phyloP scores from a whole-genome alignment of 2,329 filamentous ascomycete genomes.

The Achaetomium macrosporum region DNA sequence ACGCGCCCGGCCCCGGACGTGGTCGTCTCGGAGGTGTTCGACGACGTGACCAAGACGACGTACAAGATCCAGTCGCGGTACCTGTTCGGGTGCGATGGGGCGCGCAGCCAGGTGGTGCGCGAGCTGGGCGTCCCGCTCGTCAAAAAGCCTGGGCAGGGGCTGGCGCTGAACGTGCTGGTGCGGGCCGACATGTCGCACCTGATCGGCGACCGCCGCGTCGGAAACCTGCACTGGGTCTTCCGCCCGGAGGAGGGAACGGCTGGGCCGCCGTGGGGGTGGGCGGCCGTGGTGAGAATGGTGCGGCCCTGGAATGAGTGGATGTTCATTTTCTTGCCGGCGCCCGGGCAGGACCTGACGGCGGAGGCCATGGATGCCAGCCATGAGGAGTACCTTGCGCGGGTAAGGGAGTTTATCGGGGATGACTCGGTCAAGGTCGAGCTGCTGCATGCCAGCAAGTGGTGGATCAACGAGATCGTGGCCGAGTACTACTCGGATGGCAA shows the following conservation, averaged over 20 bases:
- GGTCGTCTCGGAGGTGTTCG: constrained; percentile 26
- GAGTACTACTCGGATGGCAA: constrained; percentile 49
- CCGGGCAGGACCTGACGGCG: constrained; percentile 32
- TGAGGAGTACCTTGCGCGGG: constrained; percentile 41
- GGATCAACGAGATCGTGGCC: constrained; percentile 56
- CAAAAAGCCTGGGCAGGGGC: constrained; percentile 30
- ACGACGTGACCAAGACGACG: constrained; percentile 20
- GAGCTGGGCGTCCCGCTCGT: constrained; percentile 33
- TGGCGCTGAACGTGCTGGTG: constrained; percentile 38
- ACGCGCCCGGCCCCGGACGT: constrained; percentile 25
- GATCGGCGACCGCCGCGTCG: constrained; percentile 42
- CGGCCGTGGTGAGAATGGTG: constrained; percentile 51
- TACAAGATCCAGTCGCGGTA: constrained; percentile 47
- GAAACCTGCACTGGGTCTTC: constrained; percentile 57
- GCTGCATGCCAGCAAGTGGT: constrained; percentile 51
- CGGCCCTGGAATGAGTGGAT: constrained; percentile 60
- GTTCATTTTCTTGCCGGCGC: constrained; percentile 46
- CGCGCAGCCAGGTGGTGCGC: constrained; percentile 34
- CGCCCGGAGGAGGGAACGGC: constrained; percentile 46
- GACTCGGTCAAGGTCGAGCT: constrained; percentile 45
- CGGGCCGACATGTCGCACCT: constrained; percentile 45
- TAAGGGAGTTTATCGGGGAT: constrained; percentile 50
- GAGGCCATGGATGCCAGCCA: constrained; percentile 34
- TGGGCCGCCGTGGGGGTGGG: constrained; percentile 46
- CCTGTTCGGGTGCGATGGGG: constrained; percentile 54